Evolutionary conservation across 305 asterid species (phyloP), one percentile per base, ranked within the genome.

Genomic region (Plantago coronopus): DNA sequence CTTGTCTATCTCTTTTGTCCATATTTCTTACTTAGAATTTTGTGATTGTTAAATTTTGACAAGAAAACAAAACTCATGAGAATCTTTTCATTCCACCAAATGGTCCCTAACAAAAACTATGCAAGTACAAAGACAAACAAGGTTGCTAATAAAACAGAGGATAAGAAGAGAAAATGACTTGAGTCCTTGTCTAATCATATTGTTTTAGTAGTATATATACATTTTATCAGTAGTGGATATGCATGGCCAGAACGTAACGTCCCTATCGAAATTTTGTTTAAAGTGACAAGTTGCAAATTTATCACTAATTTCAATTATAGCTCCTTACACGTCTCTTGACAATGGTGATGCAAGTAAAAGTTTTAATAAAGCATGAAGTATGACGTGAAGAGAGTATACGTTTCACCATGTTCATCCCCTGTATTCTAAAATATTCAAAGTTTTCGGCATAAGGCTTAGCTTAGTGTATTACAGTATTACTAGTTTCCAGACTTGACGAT

Each of bases 211-310:
- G 18, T 14, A 38, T 4, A 23, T 46, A 21, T 54, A 7, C n/a
- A 21, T 11, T 34, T 34, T 34, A 34, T 11, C 40, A 34, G 40
- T 34, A 34, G 40, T 34, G 40, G 40, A 21, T 20, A 19, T 61
- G 17, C 54, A 54, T 38, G 60, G 49, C 61, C 44, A 57, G 46
- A 69, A 67, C 62, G 59, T 65, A 51, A 54, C 34, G 69, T 61
- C 69, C 50, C 17, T 43, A 15, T 73, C 74, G 40, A 22, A 2
- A 2, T 44, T 69, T 73, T 55, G 58, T 55, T 69, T 43, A 64
- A 73, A 54, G 17, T 34, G 50, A 18, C 47, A 29, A 29, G 65
- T 44, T 17, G 3, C 67, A 54, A 46, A 51, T 59, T 44, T 50
- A 47, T 48, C 21, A 34, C 8, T 48, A 49, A 7, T 27, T 47